Base-by-base conservation (phyloP, 2,329 filamentous ascomycete species). In the Chrysoporthe cubensis region DNA sequence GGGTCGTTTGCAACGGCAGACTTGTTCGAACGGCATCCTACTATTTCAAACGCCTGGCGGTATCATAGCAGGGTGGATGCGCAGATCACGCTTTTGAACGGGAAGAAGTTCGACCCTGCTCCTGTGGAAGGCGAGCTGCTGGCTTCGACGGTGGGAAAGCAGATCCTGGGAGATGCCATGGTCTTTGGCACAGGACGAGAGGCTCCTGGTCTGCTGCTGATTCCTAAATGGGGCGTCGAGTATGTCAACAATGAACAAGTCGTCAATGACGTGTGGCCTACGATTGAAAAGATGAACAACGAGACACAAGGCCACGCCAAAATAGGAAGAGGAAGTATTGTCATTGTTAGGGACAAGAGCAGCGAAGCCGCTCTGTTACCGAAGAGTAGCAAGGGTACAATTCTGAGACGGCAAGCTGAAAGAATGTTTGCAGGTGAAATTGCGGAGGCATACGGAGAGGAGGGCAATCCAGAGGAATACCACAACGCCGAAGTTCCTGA, bases 31-130 rank as follows among this genome's bases (percentile, higher is more conserved):
- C 78, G 79, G 1, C 88, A 91, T 73, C 73, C 80, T 0, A 78
- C 71, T 0, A 85, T 87, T 8, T 66, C 76, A 0, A 78, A 84
- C 65, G 86, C 87, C 0, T 91, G 88, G 88, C 82, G 83, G 44
- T 90, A 90, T 72, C 82, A 89, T 64, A 87, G 85, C 1, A 80
- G 89, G 50, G 83, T 84, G 0, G 90, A 91, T 71, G 83, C 86
- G 3, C 88, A 88, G 64, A 81, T 91, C 46, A 86, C 85, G 0
- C 80, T 91, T 4, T 78, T 86, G 11, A 91, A 88, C 7, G 89
- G 89, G 2, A 90, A 91, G 78, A 91, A 91, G 71, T 90, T 91
- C 69, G 88, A 91, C 71, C 88, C 89, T 1, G 83, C 85, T 1
- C 85, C 86, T 0, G 74, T 91, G 3, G 89, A 91, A 74, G 84